phyloP scores from a whole-genome alignment of 2,329 filamentous ascomycete species.

The Botrytis medusae region DNA sequence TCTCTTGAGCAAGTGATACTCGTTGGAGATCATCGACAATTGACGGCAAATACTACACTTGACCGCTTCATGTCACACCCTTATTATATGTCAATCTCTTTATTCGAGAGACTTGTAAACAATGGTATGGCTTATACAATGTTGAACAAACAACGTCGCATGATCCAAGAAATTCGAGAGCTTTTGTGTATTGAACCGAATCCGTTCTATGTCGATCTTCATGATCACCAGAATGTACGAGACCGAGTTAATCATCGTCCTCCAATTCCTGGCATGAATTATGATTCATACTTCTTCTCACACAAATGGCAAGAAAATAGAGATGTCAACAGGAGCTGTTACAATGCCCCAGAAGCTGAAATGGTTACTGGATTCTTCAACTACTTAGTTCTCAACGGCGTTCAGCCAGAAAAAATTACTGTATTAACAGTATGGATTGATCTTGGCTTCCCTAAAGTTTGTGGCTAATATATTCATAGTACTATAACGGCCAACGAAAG shows the following conservation, averaged over 20 bases:
- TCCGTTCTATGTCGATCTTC: conserved; percentile 60
- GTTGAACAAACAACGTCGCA: conserved; percentile 61
- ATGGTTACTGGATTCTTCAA: conserved; percentile 74
- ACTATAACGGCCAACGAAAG: conserved; percentile 82
- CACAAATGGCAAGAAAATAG: conserved; percentile 65
- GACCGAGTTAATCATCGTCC: conserved; percentile 51
- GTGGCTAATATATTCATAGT: conserved; percentile 42
- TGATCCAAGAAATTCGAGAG: conserved; percentile 67
- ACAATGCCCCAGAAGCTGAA: conserved; percentile 69
- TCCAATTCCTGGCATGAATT: conserved; percentile 61
- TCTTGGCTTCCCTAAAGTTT: neutral
- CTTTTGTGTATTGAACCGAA: conserved; percentile 46
- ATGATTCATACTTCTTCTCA: conserved; percentile 60
- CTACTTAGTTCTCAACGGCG: conserved; percentile 70
- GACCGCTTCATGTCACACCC: conserved; percentile 54
- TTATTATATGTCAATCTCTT: conserved; percentile 61
- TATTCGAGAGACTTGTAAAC: conserved; percentile 66
- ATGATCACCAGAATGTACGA: conserved; percentile 58
- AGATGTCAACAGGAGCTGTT: conserved; percentile 63
- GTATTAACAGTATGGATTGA: conserved; percentile 58
- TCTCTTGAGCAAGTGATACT: conserved; percentile 64
- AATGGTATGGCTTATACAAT: conserved; percentile 56
- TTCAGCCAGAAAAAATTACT: conserved; percentile 63
- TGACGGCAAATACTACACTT: conserved; percentile 60
- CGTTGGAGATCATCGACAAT: conserved; percentile 69